Conservation (phyloP, 75 land plant species). For the Cunninghamia lanceolata region DNA sequence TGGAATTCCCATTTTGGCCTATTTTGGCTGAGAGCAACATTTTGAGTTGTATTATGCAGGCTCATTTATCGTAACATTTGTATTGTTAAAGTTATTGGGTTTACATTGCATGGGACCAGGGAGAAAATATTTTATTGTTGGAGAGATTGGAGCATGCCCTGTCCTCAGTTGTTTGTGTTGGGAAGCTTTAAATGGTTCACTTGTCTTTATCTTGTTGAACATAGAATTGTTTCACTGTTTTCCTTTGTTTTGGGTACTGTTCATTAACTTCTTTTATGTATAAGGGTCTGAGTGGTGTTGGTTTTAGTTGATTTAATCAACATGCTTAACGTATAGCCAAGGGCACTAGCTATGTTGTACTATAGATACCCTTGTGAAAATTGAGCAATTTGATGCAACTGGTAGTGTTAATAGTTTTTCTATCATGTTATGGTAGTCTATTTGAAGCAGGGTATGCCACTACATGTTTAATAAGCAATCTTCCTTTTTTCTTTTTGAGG, state of each 20-base stretch:
- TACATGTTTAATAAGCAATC: background rate
- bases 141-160: background rate
- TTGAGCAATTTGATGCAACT: background rate
- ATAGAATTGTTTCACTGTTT: background rate
- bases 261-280: background rate
- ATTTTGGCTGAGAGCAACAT: conserved; percentile 5
- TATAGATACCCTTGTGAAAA: background rate
- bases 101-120: background rate
- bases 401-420: background rate
- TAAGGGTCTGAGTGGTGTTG: background rate
- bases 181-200: background rate
- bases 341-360: background rate
- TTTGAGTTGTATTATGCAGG: conserved; percentile 11
- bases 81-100: background rate
- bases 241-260: background rate
- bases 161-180: background rate
- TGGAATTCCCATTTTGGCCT: conserved; percentile 5
- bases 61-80: background rate
- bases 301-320: background rate
- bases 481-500: background rate
- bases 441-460: background rate
- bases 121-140: background rate
- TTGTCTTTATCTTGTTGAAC: background rate
- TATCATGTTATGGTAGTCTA: background rate
- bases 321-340: background rate